Percentiles rank a stretch among this genome's conserved stretches.
phyloP scores from a whole-genome alignment of 495 filamentous ascomycete genomes.

The Tuber indicum region DNA sequence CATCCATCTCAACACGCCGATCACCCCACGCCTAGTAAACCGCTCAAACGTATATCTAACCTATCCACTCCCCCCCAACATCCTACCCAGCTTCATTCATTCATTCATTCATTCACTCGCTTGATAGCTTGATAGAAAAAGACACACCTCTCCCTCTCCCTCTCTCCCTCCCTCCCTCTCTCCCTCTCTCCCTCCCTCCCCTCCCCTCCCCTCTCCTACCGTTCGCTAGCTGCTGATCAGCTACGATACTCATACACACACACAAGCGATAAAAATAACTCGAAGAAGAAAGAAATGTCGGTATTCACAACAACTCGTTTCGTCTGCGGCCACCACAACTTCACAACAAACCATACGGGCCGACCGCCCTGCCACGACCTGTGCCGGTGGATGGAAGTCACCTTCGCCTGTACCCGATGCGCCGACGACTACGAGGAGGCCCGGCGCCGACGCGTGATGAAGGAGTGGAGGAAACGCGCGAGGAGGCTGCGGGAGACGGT shows the following conservation, averaged over 20 bases:
- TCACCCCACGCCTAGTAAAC: background rate
- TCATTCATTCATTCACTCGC: background rate
- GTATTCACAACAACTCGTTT: slow-evolving; percentile 1
- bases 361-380: background rate
- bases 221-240: background rate
- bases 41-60: slow-evolving; percentile 4
- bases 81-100: background rate
- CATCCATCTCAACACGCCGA: slow-evolving; percentile 3
- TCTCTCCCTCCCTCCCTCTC: too few species aligned
- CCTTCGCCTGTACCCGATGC: background rate
- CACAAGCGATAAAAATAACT: background rate
- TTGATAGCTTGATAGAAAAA: background rate
- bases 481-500: background rate
- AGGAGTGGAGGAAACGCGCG: background rate
- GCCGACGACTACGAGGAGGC: background rate
- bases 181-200: background rate
- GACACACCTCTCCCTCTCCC: background rate
- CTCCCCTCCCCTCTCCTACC: background rate
- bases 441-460: background rate
- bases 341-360: background rate
- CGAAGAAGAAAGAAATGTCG: background rate
- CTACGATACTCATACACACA: background rate
- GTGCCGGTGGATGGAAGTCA: slow-evolving; percentile 3
- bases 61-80: background rate
- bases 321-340: slow-evolving; percentile 4